A percentile compares a stretch with the other conserved stretches of the same genome.
Conservation (phyloP, 202 grass and related monocot species). For the Musa balbisiana region DNA sequence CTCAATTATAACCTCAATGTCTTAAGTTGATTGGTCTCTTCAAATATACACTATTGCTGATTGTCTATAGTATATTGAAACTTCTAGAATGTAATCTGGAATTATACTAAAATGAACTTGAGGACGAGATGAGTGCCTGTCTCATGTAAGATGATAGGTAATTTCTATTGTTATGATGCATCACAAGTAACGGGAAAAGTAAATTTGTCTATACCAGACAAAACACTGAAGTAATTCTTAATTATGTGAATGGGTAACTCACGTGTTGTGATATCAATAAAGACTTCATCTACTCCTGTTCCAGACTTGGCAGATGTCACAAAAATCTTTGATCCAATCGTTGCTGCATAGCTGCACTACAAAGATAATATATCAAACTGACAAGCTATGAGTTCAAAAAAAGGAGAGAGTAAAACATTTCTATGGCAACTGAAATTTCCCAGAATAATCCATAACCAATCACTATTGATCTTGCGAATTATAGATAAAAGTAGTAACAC, state of each 20-base stretch:
- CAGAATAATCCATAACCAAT: background rate
- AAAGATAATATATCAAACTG: background rate
- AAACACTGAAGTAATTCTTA: background rate
- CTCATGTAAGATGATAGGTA: too few relatives aligned
- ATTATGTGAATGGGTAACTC: conserved; percentile 14
- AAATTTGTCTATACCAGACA: background rate
- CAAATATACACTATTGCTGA: too few relatives aligned
- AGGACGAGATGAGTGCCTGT: too few relatives aligned
- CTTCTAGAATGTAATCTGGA: background rate
- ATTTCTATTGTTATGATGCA: too few relatives aligned
- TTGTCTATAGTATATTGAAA: too few relatives aligned
- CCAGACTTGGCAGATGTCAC: conserved; percentile 73
- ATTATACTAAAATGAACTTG: too few relatives aligned
- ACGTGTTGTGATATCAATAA: conserved; percentile 62
- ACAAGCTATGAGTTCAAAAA: background rate
- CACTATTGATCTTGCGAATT: too few relatives aligned
- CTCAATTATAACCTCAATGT: too few relatives aligned
- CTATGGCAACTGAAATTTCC: background rate
- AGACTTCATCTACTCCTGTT: conserved; percentile 52
- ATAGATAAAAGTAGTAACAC: too few relatives aligned
- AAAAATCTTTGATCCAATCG: conserved; percentile 52
- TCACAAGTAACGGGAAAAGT: background rate
- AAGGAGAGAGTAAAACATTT: background rate
- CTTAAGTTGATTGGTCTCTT: too few relatives aligned
- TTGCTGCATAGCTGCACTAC: conserved; percentile 46